These are phyloP conservation scores for Cordyceps fumosorosea DNA, from an alignment of 2,329 filamentous ascomycete species.

Conservation along the genomic window DNA sequence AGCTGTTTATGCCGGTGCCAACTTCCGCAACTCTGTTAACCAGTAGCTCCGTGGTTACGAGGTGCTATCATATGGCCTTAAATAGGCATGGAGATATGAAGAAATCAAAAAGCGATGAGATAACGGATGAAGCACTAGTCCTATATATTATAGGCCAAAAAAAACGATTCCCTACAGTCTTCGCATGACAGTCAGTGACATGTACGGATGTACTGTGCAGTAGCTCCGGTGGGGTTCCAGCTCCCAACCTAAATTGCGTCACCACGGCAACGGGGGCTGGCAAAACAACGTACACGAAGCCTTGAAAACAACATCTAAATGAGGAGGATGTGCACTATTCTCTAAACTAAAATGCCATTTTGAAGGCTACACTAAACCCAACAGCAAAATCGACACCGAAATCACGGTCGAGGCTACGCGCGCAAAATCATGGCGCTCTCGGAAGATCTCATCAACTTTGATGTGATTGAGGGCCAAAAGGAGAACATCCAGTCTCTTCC, in stretches of 20 bases:
- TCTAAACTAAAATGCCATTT: neutral
- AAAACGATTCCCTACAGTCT: neutral
- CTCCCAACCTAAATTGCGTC: neutral
- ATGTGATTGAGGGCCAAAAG: slow-evolving; percentile 92
- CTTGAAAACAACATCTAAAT: slow-evolving; percentile 1
- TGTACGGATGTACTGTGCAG: too few relatives aligned
- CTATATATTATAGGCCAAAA: neutral
- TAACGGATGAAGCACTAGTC: neutral
- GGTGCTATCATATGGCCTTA: neutral
- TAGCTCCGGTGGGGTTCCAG: neutral
- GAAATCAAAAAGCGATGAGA: neutral
- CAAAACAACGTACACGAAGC: slow-evolving; percentile 5
- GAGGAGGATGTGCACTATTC: neutral
- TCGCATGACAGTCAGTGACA: neutral
- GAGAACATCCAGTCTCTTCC: slow-evolving; percentile 96
- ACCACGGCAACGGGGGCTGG: slow-evolving; percentile 12
- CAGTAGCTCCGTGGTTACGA: slow-evolving; percentile 51
- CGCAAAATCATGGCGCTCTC: slow-evolving; percentile 36
- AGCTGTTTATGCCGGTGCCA: slow-evolving; percentile 83
- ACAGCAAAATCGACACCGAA: neutral
- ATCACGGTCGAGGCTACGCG: neutral
- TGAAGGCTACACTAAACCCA: neutral
- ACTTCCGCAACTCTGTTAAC: slow-evolving; percentile 88
- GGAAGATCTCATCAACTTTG: slow-evolving; percentile 64
- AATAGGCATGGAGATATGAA: neutral